A percentile compares a stretch with the other conserved stretches of the same genome.
These are phyloP conservation scores for Przewalskia tangutica DNA, from an alignment of 257 asterid species.

Conservation along the genomic window DNA sequence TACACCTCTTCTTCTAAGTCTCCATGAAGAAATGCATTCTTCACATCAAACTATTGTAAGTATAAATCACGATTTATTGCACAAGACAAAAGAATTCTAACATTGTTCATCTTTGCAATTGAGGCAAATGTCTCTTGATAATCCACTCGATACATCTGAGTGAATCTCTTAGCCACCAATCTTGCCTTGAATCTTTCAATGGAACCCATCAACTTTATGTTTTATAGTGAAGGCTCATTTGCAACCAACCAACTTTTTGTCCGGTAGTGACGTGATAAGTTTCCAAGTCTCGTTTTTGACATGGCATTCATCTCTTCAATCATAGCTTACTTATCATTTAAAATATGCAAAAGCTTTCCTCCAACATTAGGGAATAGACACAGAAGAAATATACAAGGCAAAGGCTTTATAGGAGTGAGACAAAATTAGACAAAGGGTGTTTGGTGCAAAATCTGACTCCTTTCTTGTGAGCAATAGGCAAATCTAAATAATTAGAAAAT, in stretches of 20 bases:
- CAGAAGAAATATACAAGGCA: background rate
- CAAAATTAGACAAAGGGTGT: background rate
- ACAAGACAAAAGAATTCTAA: background rate
- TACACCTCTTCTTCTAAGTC: background rate
- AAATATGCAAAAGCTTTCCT: background rate
- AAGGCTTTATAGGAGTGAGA: background rate
- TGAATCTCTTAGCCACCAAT: background rate
- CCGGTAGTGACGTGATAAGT: background rate
- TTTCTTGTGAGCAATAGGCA: background rate
- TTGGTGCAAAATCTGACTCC: background rate
- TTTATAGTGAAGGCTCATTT: background rate
- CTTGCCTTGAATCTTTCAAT: background rate
- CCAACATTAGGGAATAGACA: background rate
- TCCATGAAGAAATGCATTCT: background rate
- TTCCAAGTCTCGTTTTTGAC: background rate
- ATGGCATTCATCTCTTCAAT: background rate
- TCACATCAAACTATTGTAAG: background rate
- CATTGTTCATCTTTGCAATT: background rate
- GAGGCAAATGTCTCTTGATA: background rate
- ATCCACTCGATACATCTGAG: background rate
- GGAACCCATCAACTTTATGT: background rate
- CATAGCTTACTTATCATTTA: background rate
- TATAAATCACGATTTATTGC: background rate
- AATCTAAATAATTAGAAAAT: background rate
- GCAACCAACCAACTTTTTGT: background rate